These are phyloP conservation scores for Penicillium sp. DNA, from an alignment of 2,329 filamentous ascomycete species.

Conservation along the genomic window DNA sequence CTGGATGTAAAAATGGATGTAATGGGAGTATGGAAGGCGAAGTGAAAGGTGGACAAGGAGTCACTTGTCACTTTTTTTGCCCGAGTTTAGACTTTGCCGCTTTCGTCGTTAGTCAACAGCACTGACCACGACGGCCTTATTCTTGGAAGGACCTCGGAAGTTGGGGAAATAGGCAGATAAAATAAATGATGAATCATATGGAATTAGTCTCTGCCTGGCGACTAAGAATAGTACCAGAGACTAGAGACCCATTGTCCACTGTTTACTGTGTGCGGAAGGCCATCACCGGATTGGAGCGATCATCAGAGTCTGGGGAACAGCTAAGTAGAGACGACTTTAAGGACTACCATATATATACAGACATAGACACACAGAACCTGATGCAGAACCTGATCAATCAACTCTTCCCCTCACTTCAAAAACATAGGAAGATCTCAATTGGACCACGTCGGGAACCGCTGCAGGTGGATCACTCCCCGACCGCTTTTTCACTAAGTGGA, in stretches of 20 bases:
- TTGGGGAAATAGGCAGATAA: not conserved
- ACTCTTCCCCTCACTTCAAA: not conserved
- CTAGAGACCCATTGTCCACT: not conserved
- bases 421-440: constrained; percentile 10
- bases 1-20: not conserved
- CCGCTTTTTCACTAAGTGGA: constrained; percentile 9
- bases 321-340: not conserved
- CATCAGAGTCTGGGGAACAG: not conserved
- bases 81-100: constrained; percentile 2
- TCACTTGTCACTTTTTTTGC: constrained; percentile 5
- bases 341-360: not conserved
- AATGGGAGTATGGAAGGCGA: not conserved
- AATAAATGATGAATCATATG: not conserved
- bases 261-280: constrained; percentile 4
- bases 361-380: not conserved
- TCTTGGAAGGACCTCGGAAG: not conserved
- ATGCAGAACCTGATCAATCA: not conserved
- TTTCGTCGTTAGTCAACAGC: constrained; percentile 9
- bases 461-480: constrained; percentile 10
- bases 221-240: constrained; percentile 1
- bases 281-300: not conserved
- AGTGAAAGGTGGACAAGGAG: constrained; percentile 1
- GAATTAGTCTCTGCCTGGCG: not conserved
- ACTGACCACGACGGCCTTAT: not conserved
- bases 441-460: constrained; percentile 15